Evolutionary conservation across 805 yeast species (phyloP).

Genomic region (Diddensiella transvaalensis): DNA sequence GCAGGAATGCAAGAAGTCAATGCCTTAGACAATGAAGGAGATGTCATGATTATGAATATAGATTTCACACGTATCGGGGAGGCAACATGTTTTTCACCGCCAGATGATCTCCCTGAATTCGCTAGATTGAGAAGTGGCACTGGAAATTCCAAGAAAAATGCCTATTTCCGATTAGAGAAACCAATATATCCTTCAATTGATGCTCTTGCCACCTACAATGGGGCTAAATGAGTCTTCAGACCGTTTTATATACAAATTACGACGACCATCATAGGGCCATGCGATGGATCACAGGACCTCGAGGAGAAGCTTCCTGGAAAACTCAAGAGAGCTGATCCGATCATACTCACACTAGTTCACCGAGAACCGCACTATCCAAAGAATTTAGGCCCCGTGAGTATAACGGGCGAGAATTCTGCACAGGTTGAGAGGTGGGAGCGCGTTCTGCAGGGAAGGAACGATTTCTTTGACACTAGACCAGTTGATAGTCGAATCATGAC

Average conservation of each 20-base stretch:
- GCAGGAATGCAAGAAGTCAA: neutral
- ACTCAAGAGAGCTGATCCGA: neutral
- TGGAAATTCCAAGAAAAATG: neutral
- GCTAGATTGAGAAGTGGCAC: too few relatives aligned
- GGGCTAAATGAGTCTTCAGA: neutral
- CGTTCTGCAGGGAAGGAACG: neutral
- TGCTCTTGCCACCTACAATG: neutral
- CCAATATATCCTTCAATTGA: neutral
- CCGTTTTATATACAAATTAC: neutral
- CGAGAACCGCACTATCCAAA: neutral
- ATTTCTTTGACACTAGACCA: neutral
- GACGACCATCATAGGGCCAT: neutral
- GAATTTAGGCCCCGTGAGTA: neutral
- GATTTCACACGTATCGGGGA: neutral
- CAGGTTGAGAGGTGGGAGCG: neutral
- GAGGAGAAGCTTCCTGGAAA: neutral
- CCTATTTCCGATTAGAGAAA: neutral
- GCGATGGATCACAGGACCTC: neutral
- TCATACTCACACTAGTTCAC: neutral
- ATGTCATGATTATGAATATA: neutral
- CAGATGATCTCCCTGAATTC: too few relatives aligned
- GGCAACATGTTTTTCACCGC: too few relatives aligned
- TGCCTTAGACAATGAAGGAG: neutral
- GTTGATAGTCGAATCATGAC: too few relatives aligned
- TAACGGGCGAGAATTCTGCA: neutral